Evolutionary conservation across 2,329 filamentous ascomycete genomes (phyloP).

Genomic region (Blastomyces parvus): DNA sequence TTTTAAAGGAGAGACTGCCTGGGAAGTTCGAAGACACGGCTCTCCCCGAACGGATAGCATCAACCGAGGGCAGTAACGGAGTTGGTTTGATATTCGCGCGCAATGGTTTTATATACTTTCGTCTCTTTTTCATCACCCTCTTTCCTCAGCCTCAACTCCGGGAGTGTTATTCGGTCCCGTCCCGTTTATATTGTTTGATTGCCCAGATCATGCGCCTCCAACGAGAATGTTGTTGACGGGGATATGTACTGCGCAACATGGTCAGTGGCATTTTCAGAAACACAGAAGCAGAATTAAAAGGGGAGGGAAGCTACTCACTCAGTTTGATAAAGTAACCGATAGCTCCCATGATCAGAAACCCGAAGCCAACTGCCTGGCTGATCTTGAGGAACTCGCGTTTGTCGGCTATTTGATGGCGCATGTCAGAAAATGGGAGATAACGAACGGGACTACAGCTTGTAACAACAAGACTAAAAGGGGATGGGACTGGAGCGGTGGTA

Average conservation of each 20-base stretch:
- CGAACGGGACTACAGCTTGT: neutral
- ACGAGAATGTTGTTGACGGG: slow-evolving; percentile 44
- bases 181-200: neutral
- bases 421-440: slow-evolving; percentile 11
- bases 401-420: slow-evolving; percentile 39
- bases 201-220: slow-evolving; percentile 33
- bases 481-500: slow-evolving; percentile 9
- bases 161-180: neutral
- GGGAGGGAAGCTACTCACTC: slow-evolving; percentile 35
- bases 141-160: neutral
- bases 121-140: neutral
- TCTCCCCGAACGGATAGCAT: neutral
- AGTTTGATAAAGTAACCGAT: slow-evolving; percentile 54
- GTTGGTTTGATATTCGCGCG: neutral
- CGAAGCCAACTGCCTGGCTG: slow-evolving; percentile 51
- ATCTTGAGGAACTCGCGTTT: slow-evolving; percentile 53
- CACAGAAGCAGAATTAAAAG: neutral
- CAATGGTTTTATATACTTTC: neutral
- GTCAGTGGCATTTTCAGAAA: neutral
- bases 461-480: neutral
- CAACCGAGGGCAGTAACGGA: neutral
- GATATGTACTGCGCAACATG: slow-evolving; percentile 35
- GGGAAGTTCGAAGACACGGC: neutral
- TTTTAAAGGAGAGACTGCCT: neutral
- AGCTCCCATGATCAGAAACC: slow-evolving; percentile 51